Evolutionary conservation across 2,329 filamentous ascomycete genomes (phyloP), one percentile per base, ranked within the genome.

Genomic region (Ilyonectria destructans): DNA sequence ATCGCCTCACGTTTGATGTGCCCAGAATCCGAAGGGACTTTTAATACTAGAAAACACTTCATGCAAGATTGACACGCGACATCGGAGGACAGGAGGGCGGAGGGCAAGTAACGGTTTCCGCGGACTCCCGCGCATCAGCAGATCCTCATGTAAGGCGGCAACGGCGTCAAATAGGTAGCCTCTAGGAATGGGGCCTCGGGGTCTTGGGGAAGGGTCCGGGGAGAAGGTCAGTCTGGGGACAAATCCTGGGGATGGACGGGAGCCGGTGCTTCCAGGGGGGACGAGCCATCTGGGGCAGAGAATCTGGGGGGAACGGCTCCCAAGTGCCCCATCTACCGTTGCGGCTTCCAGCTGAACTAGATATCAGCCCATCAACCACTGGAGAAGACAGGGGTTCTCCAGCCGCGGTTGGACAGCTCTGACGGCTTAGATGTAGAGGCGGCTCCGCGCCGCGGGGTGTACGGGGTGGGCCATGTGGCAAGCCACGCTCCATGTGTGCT

Each of bases 391-490:
- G 51, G 62, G 63, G 62, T 48, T 43, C 17, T 56, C 55, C 58
- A 55, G 62, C 57, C 33, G 33, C 13, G n/a, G 43, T 23, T 56
- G 29, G 57, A 33, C 51, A 57, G 33, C 58, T 23, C 37, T 31
- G 57, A 17, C 26, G 17, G 13, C 40, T 29, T 29, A 51, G 51
- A 55, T 23, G 13, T 43, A 61, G 40, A 33, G 51, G 51, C 63
- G 63, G 63, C 43, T 66, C 63, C 63, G 63, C 26, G 45, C 57
- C 52, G 46, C 57, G 51, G 45, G 43, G 63, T 61, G 63, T 35
- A 57, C n/a, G 57, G 58, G 45, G 56, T 33, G 31, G 48, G 49
- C 62, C 62, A 65, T 65, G 62, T 65, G 62, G 62, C 62, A 65
- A 31, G 58, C 15, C 15, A n/a, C 17, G 40, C 40, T 43, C 40